phyloP scores from a whole-genome alignment of 208 protist genomes.

The Tritrichomonas foetus region DNA sequence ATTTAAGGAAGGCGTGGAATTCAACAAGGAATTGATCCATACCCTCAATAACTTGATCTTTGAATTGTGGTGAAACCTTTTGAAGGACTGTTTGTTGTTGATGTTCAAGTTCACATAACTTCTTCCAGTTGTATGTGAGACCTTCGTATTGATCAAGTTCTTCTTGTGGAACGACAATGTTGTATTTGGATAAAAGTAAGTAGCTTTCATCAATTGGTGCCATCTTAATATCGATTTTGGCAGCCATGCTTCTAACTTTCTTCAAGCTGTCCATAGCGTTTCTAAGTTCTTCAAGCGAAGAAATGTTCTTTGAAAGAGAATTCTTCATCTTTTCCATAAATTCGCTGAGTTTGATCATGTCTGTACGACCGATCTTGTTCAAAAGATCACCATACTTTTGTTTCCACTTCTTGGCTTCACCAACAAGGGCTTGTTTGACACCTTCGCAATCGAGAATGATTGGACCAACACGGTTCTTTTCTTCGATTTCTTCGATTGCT shows the following conservation, averaged over 20 bases:
- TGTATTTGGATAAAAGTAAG: not conserved
- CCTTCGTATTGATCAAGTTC: not conserved
- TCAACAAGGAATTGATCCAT: not conserved
- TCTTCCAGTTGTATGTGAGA: not conserved
- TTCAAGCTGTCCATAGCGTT: not conserved
- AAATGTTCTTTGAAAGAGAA: not conserved
- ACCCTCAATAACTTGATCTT: conserved; percentile 26
- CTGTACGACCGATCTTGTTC: not conserved
- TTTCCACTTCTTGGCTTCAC: conserved; percentile 33
- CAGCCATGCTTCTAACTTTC: not conserved
- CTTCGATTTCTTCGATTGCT: not conserved
- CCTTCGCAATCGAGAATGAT: not conserved
- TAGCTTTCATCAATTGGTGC: conserved; percentile 2
- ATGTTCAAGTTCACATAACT: not conserved
- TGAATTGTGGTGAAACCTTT: conserved; percentile 25
- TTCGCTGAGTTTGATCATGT: not conserved
- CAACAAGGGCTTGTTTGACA: not conserved
- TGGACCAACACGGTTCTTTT: conserved; percentile 19
- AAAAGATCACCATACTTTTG: conserved; percentile 29
- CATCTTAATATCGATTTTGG: not conserved
- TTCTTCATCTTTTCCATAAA: conserved; percentile 39
- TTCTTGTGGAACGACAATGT: not conserved
- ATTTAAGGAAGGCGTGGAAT: not conserved
- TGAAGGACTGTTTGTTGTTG: conserved; percentile 3
- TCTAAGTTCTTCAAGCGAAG: not conserved